Percentiles rank a stretch among this genome's conserved stretches.
Evolutionary conservation across 768 basidiomycete species (phyloP).

Genomic region (Mycena amicta): DNA sequence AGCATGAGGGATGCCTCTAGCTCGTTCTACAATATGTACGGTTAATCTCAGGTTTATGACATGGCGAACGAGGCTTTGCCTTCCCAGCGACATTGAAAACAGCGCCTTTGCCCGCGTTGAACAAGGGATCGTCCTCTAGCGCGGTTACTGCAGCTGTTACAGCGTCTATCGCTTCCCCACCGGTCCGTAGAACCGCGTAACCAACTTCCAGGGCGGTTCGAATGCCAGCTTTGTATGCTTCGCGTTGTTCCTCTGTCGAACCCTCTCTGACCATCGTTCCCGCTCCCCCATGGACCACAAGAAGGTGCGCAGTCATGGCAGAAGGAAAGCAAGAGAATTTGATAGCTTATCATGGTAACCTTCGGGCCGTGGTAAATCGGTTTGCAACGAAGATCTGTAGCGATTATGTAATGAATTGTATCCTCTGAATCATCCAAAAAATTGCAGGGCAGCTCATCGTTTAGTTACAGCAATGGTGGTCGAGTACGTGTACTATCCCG

Average conservation of each 20-base stretch:
- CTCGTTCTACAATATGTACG: conserved; percentile 69
- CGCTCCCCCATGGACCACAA: conserved; percentile 83
- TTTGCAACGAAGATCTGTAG: too few species aligned
- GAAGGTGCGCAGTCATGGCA: conserved; percentile 25
- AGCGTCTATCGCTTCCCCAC: conserved; percentile 85
- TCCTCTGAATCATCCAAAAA: too few species aligned
- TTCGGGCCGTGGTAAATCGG: neutral
- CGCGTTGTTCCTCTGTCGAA: conserved; percentile 63
- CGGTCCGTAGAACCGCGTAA: conserved; percentile 59
- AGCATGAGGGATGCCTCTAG: conserved; percentile 82
- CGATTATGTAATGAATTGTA: too few species aligned
- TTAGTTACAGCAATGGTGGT: neutral
- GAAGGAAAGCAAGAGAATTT: neutral
- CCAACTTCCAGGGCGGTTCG: conserved; percentile 60
- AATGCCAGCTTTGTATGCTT: conserved; percentile 59
- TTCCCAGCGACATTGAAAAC: conserved; percentile 83
- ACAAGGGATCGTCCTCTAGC: conserved; percentile 82
- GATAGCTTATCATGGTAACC: neutral
- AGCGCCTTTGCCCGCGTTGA: conserved; percentile 80
- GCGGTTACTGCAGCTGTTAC: conserved; percentile 70
- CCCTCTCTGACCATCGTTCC: conserved; percentile 62
- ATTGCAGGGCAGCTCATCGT: neutral
- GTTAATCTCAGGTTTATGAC: neutral
- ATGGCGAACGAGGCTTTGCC: conserved; percentile 40
- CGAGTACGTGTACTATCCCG: too few species aligned